These are phyloP conservation scores for Pseudocercospora musae DNA, from an alignment of 2,329 filamentous ascomycete genomes.

Conservation along the genomic window DNA sequence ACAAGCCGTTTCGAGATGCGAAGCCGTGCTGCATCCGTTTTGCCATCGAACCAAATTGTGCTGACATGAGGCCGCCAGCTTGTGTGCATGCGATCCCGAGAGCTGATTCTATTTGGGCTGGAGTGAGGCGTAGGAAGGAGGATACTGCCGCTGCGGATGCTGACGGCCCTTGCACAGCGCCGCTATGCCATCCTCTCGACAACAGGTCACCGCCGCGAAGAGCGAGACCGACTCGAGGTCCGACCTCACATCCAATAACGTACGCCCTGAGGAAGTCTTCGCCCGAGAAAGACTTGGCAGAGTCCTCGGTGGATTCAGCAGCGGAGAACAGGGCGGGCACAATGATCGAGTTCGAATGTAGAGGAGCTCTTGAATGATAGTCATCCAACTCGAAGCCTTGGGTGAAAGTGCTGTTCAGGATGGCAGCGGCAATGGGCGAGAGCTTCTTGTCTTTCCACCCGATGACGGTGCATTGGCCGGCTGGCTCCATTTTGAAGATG, in stretches of 20 bases:
- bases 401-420: constrained; percentile 12
- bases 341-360: constrained; percentile 12
- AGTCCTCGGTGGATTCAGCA: not conserved
- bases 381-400: constrained; percentile 14
- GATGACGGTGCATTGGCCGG: constrained; percentile 10
- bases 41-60: constrained; percentile 43
- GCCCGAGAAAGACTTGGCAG: not conserved
- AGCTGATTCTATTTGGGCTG: constrained; percentile 9
- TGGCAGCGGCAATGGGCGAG: constrained; percentile 1
- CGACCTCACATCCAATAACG: constrained; percentile 11
- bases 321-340: constrained; percentile 8
- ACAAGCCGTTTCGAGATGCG: constrained; percentile 44
- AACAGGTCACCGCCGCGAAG: constrained; percentile 9
- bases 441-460: constrained; percentile 10
- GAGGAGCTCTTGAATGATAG: constrained; percentile 8
- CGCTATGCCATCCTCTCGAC: constrained; percentile 12
- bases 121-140: constrained; percentile 1
- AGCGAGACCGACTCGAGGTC: constrained; percentile 11
- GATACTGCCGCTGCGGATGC: constrained; percentile 8
- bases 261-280: constrained; percentile 9
- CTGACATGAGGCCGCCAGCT: constrained; percentile 35
- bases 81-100: constrained; percentile 11
- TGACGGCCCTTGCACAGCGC: constrained; percentile 8
- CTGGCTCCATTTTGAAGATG: constrained; percentile 12
- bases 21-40: constrained; percentile 50